A percentile compares a stretch with the other conserved stretches of the same genome.
These are phyloP conservation scores for Laguncularia racemosa DNA, from an alignment of 345 rosid genomes.

Conservation along the genomic window DNA sequence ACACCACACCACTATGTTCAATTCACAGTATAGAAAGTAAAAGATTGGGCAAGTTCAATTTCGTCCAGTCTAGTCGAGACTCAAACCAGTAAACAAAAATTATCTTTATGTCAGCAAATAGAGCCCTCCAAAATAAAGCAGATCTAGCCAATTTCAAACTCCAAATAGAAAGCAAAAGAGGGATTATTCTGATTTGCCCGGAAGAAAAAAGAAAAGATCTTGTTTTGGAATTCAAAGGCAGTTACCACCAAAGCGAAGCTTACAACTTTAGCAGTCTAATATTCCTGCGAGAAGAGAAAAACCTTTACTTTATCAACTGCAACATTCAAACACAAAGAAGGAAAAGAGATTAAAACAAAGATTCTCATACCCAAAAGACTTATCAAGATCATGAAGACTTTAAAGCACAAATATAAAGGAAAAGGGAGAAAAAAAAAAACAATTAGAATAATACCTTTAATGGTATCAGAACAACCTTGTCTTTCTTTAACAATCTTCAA, in stretches of 20 bases:
- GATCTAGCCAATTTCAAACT: constrained; percentile 17
- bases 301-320: constrained; percentile 24
- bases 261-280: constrained; percentile 8
- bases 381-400: constrained; percentile 16
- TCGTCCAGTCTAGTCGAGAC: not conserved
- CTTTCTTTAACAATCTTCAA: constrained; percentile 27
- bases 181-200: constrained; percentile 12
- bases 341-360: constrained; percentile 16
- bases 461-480: constrained; percentile 28
- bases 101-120: constrained; percentile 6
- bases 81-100: constrained; percentile 8
- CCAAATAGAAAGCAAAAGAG: constrained; percentile 14
- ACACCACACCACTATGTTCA: not conserved
- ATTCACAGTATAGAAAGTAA: not conserved
- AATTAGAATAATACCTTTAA: constrained; percentile 24
- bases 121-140: constrained; percentile 10
- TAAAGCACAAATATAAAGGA: constrained; percentile 5
- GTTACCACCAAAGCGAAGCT: not conserved
- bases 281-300: constrained; percentile 10
- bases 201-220: constrained; percentile 12
- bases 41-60: not conserved
- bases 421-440: constrained; percentile 7
- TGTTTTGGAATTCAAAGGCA: constrained; percentile 3
- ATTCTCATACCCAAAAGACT: constrained; percentile 13
- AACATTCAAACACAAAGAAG: constrained; percentile 28